phyloP scores from a whole-genome alignment of 192 early-diverging fungal genomes.

The Paraglomus brasilianum region DNA sequence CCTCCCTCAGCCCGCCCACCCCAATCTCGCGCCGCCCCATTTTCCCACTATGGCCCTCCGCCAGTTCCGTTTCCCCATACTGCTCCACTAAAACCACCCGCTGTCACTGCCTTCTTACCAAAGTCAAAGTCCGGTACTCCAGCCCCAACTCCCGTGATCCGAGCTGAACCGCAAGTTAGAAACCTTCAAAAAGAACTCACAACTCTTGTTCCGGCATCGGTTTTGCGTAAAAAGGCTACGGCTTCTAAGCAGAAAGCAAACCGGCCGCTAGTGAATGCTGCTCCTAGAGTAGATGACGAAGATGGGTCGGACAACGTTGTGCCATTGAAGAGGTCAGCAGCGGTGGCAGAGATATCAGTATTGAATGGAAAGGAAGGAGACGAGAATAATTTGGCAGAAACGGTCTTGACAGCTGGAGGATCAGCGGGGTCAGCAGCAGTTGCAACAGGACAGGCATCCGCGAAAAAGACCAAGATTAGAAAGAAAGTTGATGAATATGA shows the following conservation, averaged over 20 bases:
- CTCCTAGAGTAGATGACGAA: constrained; percentile 62
- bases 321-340: constrained; percentile 8
- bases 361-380: neutral
- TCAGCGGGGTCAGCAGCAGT: neutral
- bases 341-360: constrained; percentile 11
- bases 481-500: constrained; percentile 62
- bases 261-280: constrained; percentile 64
- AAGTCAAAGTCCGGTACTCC: too few relatives aligned
- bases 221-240: constrained; percentile 52
- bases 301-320: constrained; percentile 20
- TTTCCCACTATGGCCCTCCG: constrained; percentile 31
- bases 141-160: constrained; percentile 52
- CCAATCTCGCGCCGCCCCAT: constrained; percentile 6
- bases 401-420: too few relatives aligned
- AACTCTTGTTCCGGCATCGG: constrained; percentile 63
- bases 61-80: constrained; percentile 3
- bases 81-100: neutral
- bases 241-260: constrained; percentile 48
- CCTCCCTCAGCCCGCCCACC: neutral
- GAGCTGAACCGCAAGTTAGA: constrained; percentile 75
- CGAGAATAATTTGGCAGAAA: too few relatives aligned
- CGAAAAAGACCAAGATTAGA: constrained; percentile 29
- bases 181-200: constrained; percentile 80
- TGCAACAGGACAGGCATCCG: constrained; percentile 16
- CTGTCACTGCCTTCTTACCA: too few relatives aligned